Evolutionary conservation across 1,284 basidiomycete species (phyloP), one percentile per base, ranked within the genome.

Genomic region (Trametes sp.): DNA sequence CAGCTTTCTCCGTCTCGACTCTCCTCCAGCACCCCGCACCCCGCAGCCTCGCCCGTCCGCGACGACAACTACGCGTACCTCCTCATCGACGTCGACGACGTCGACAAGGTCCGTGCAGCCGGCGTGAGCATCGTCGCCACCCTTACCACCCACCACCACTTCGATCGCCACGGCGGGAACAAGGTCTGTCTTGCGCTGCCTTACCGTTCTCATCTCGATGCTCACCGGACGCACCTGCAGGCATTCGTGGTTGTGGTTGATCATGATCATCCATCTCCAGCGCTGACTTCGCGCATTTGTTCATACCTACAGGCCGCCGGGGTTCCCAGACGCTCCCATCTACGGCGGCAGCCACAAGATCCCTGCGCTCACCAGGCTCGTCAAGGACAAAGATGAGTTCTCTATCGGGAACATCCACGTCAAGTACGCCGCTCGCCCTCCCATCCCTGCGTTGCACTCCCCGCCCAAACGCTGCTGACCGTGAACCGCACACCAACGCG

Each of bases 1-100:
- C 57, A 57, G 44, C 29, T 46, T 57, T 44, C 26, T 26, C n/a
- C 55, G 19, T 48, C 42, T 56, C 49, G 13, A 59, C 33, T 49
- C 60, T 57, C 45, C n/a, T n/a, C n/a, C n/a, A n/a, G n/a, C n/a
- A n/a, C n/a, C 31, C 42, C 31, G 14, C 63, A 60, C 46, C 6
- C 23, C 45, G 23, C 41, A 29, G n/a, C 9, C 31, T 31, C 35
- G 21, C 45, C 21, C 44, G 91, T 94, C 52, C 85, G 90, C 64
- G 81, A 87, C 29, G 93, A 96, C 75, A 96, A 97, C 76, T 96
- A 96, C 77, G 93, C 93, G 56, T 97, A 96, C 76, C 84, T 96
- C 41, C 78, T 96, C 76, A 79, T 95, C 64, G 94, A 95, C 76
- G 86, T 90, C 51, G 72, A 85, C 74, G 93, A 97, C 71, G 87